Percentiles rank a stretch among this genome's conserved stretches.
phyloP scores from a whole-genome alignment of 2,329 filamentous ascomycete species.

The Claviceps africana region DNA sequence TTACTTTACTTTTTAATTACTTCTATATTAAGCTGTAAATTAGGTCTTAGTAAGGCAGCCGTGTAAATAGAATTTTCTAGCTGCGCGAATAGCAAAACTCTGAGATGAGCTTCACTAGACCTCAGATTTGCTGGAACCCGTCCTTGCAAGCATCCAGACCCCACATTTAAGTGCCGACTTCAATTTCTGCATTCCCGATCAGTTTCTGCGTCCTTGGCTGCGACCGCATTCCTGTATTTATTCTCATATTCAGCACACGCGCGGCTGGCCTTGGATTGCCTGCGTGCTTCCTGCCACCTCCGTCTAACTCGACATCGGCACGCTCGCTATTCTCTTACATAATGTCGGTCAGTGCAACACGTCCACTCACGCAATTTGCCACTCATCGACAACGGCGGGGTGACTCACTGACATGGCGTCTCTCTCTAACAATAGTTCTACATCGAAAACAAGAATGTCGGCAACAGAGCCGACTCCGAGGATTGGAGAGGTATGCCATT shows the following conservation, averaged over 20 bases:
- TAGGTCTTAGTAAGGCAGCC: no score
- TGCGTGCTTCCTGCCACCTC: background rate
- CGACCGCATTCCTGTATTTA: background rate
- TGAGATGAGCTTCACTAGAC: no score
- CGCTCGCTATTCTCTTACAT: background rate
- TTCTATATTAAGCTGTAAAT: no score
- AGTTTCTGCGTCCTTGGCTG: background rate
- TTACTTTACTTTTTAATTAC: no score
- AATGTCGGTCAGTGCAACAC: conserved; percentile 6
- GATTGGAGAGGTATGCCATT: conserved; percentile 66
- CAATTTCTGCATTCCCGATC: background rate
- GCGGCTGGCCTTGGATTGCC: background rate
- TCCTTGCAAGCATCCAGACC: background rate
- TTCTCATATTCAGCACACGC: background rate
- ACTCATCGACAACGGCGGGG: conserved; percentile 5
- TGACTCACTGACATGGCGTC: conserved; percentile 14
- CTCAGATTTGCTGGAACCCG: no score
- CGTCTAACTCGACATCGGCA: background rate
- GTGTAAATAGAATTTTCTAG: no score
- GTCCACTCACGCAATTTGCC: background rate
- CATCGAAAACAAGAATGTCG: conserved; percentile 66
- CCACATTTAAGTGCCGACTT: background rate
- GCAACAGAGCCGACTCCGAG: conserved; percentile 59
- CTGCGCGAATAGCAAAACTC: no score
- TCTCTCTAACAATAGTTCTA: conserved; percentile 37